Evolutionary conservation across 2,329 filamentous ascomycete genomes (phyloP), one percentile per base, ranked within the genome.

Genomic region (Monosporascus sp.): DNA sequence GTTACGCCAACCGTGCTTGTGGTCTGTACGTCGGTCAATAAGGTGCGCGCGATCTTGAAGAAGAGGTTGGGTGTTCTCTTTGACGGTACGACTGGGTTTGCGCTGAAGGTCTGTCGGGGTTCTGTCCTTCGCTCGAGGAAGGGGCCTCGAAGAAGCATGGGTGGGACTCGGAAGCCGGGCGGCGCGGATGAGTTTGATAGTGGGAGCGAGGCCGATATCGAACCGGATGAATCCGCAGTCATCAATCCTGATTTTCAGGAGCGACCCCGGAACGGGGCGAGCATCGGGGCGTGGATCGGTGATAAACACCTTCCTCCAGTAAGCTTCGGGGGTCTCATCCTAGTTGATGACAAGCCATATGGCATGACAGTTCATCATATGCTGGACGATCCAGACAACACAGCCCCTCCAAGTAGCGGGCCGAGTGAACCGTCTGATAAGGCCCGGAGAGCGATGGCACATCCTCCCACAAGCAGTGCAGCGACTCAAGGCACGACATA

Each of bases 351-450:
- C 52, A 85, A 88, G 68, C 84, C 90, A 0, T 94, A 91, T 64
- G 93, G 93, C 14, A 94, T 97, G 90, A 97, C 91, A 22, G 93
- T 97, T 0, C 93, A 97, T 65, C 93, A 97, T 69, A 93, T 97
- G 85, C 82, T 97, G 2, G 93, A 97, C 75, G 82, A 85, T 53
- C 83, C 82, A 1, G 81, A 82, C 3, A 70, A 71, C 22, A 64
- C 62, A 7, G 58, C 45, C 22, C 55, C 53, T 24, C 46, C 47
- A 8, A 22, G 43, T 7, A 7, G 48, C 37, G 54, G 55, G 27
- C 45, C 50, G 26, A 27, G 36, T 17, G 53, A 59, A 27, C 36
- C 55, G 24, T 22, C 36, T 2, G 57, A 54, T 41, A 56, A 55
- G 26, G 48, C 52, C 7, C 57, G 58, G 52, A 55, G 60, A 46